These are phyloP conservation scores for Pseudogymnoascus verrucosus DNA, from an alignment of 2,329 filamentous ascomycete genomes.

Conservation along the genomic window DNA sequence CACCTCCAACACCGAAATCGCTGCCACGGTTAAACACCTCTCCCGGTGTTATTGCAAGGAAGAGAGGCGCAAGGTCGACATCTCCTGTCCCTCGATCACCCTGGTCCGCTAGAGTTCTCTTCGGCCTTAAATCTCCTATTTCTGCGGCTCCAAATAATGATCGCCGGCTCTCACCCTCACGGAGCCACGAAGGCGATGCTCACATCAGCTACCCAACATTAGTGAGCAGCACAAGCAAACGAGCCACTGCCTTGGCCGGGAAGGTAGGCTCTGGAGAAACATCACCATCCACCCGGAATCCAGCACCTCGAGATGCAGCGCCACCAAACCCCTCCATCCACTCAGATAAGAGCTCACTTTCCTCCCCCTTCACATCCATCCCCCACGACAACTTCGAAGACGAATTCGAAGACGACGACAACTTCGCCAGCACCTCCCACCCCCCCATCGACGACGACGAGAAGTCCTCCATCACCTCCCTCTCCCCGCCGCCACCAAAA, in stretches of 20 bases:
- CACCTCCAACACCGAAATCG: conserved; percentile 39
- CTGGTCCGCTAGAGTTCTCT: conserved; percentile 25
- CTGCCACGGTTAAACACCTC: conserved; percentile 38
- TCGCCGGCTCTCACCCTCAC: conserved; percentile 19
- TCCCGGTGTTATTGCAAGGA: conserved; percentile 26
- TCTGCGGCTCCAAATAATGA: conserved; percentile 12
- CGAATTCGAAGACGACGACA: conserved; percentile 47
- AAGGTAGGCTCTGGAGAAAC: neutral
- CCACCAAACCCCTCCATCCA: neutral
- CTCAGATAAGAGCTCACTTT: neutral
- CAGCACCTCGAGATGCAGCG: neutral
- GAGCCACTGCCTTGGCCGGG: neutral
- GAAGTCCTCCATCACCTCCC: conserved; percentile 18
- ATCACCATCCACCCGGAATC: neutral
- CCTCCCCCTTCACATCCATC: conserved; percentile 23
- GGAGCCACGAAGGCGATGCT: conserved; percentile 11
- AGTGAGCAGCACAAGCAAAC: neutral
- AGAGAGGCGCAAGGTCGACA: conserved; percentile 21
- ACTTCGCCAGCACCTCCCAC: conserved; percentile 43
- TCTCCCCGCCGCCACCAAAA: conserved; percentile 22
- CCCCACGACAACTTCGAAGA: conserved; percentile 43
- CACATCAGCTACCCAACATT: conserved; percentile 13
- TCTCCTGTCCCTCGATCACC: conserved; percentile 19
- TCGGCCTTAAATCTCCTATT: conserved; percentile 20
- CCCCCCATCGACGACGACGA: conserved; percentile 16